Base-by-base conservation (phyloP, 768 basidiomycete genomes). In the Lactarius evosmus region DNA sequence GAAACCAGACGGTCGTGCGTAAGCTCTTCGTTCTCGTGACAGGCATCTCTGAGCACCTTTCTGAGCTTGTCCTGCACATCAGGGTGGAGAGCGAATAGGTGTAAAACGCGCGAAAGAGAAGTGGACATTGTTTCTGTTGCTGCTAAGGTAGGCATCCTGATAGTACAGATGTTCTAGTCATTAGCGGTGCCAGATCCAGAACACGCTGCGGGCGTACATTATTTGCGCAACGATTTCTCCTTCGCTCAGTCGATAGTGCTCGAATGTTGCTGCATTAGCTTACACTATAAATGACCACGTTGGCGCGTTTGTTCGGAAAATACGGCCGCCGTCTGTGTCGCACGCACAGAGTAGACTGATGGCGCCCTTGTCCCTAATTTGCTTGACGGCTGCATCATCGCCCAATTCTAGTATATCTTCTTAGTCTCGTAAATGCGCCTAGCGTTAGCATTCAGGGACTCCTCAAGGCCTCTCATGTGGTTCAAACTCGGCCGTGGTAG, bases 291-390 rank as follows among this genome's bases (percentile, higher is more conserved):
- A 9, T 27, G 14, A 22, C 40, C 17, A 33, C 11, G 29, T 36
- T 29, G 9, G 7, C 7, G 7, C 30, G 25, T 1, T 29, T 22
- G 32, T 11, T 40, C 11, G 50, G 17, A 52, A 41, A 27, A 29
- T 19, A 16, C 7, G 4, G 50, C 17, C 22, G 11, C 12, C 2
- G 6, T 49, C 6, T 14, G 25, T 63, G 17, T 30, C 34, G 14
- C 6, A 51, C 79, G 69, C 66, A 82, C 82, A 66, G 49, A 83
- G 72, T 40, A 80, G 71, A 61, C 78, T 80, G 56, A 81, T 81
- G 19, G 83, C 76, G 70, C 82, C 81, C 59, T 77, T 81, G 70
- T 73, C 30, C 56, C 65, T 30, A 63, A 71, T 61, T 61, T 69
- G 52, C 64, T 70, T 34, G 59, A 57, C 27, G 58, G 70, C 55